Base-by-base conservation (phyloP, 495 filamentous ascomycete species). In the Aspergillus coremiiformis region DNA sequence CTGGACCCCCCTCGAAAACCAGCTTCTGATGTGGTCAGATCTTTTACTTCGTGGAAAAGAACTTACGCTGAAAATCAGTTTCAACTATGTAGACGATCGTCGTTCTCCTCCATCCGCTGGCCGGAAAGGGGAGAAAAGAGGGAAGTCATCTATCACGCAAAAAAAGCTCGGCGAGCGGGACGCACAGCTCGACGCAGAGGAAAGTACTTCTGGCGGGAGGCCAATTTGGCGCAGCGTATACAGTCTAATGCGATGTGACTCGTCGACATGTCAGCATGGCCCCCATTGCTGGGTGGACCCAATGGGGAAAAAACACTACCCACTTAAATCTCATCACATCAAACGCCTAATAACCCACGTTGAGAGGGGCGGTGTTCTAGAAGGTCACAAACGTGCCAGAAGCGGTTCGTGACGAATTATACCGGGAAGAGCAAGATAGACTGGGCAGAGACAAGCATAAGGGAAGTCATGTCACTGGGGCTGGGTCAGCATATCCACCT, bases 231-330 rank as follows among this genome's bases (percentile, higher is more conserved):
- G 53, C n/a, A 48, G 53, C 45, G 55, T 72, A 3, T 71, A 68
- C 45, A 60, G 29, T 24, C 33, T 61, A 19, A 61, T 69, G 53
- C 58, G 55, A 24, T 69, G 58, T 29, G 30, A 51, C 29, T 53
- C 55, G 6, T 22, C 55, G 1, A 44, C 57, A 33, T 70, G 50
- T 39, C 20, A 58, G 26, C 57, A 63, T 15, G 53, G 57, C 1
- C 47, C 57, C 4, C 55, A 66, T 43, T 71, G 58, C 50, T 69
- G 61, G 64, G 50, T 57, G 19, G 65, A 69, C 47, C 62, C 58
- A 15, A 23, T 47, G 12, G 58, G 56, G n/a, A 66, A 63, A 45
- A 68, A 65, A 47, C 63, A 65, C 49, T 66, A 67, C 45, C 59
- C 35, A 53, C 55, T 72, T 7, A 44, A 44, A 12, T 60, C 55